Percentiles rank a stretch among this genome's conserved stretches.
Evolutionary conservation across 2,329 filamentous ascomycete species (phyloP).

Genomic region (Fusarium praegraminearum): DNA sequence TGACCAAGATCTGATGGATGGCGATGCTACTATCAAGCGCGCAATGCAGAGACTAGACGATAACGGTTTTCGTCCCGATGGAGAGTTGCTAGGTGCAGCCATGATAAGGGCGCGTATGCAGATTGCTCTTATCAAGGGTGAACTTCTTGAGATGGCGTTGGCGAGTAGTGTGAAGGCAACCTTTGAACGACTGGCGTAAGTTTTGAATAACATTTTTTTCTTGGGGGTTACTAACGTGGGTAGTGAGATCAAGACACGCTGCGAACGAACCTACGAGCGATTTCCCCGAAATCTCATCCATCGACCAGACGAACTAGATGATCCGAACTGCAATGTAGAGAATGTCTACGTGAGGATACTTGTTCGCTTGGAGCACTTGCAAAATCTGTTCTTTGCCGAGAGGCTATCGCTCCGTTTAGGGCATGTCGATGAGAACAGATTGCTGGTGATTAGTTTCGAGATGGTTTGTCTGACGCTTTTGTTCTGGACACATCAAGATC

Average conservation of each 20-base stretch:
- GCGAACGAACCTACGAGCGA: conserved; percentile 50
- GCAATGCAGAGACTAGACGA: conserved; percentile 55
- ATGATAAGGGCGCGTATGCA: conserved; percentile 59
- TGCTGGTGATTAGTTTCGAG: conserved; percentile 60
- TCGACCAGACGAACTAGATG: conserved; percentile 54
- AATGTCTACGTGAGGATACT: conserved; percentile 60
- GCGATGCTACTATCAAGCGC: conserved; percentile 48
- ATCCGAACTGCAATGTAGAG: conserved; percentile 46
- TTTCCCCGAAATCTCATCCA: conserved; percentile 57
- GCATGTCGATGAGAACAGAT: conserved; percentile 53
- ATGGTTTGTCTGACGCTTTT: conserved; percentile 61
- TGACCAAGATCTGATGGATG: conserved; percentile 61
- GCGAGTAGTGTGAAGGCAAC: conserved; percentile 46
- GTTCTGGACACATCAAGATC: conserved; percentile 64
- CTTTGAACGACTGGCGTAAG: conserved; percentile 39
- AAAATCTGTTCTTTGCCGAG: conserved; percentile 70
- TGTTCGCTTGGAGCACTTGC: conserved; percentile 62
- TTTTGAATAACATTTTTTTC: too few species aligned
- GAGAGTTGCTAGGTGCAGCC: conserved; percentile 59
- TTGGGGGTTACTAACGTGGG: conserved; percentile 20
- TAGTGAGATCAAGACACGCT: conserved; percentile 54
- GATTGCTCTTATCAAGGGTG: conserved; percentile 65
- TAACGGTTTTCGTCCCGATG: conserved; percentile 65
- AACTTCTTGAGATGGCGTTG: conserved; percentile 69
- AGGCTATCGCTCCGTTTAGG: conserved; percentile 64